These are phyloP conservation scores for Clavariopsis aquatica DNA, from an alignment of 495 filamentous ascomycete genomes.

Conservation along the genomic window DNA sequence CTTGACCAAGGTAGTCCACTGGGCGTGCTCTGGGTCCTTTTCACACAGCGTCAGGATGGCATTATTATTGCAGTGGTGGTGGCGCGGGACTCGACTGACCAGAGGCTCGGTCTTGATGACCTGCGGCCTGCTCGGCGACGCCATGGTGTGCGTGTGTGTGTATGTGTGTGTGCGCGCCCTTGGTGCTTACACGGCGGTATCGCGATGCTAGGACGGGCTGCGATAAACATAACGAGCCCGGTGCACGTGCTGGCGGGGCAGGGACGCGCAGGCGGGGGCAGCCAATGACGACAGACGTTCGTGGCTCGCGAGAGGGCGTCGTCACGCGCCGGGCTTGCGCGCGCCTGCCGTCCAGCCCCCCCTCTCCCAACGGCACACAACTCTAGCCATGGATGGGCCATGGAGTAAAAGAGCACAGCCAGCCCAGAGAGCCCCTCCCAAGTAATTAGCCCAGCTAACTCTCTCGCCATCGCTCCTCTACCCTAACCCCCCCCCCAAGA, in stretches of 20 bases:
- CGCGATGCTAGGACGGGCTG: too few species aligned
- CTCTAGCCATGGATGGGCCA: too few species aligned
- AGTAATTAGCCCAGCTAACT: too few species aligned
- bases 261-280: constrained; percentile 1
- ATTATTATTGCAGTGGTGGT: not conserved
- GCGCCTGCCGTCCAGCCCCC: not conserved
- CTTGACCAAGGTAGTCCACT: constrained; percentile 39
- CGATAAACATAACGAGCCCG: not conserved
- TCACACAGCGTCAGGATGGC: constrained; percentile 20
- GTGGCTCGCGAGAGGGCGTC: constrained; percentile 11
- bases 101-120: constrained; percentile 40
- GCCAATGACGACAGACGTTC: constrained; percentile 13
- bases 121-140: constrained; percentile 26
- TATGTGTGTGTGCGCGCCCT: not conserved
- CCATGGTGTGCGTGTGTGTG: not conserved
- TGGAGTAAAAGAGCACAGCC: not conserved
- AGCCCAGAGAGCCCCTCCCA: too few species aligned
- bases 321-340: not conserved
- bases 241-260: not conserved
- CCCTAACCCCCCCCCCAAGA: too few species aligned
- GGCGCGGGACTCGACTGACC: constrained; percentile 35
- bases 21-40: constrained; percentile 40
- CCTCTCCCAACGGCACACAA: not conserved
- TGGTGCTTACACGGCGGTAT: too few species aligned
- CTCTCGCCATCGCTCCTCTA: too few species aligned